Conservation (phyloP, 2,329 filamentous ascomycete species). For the Spiromastix sp. region DNA sequence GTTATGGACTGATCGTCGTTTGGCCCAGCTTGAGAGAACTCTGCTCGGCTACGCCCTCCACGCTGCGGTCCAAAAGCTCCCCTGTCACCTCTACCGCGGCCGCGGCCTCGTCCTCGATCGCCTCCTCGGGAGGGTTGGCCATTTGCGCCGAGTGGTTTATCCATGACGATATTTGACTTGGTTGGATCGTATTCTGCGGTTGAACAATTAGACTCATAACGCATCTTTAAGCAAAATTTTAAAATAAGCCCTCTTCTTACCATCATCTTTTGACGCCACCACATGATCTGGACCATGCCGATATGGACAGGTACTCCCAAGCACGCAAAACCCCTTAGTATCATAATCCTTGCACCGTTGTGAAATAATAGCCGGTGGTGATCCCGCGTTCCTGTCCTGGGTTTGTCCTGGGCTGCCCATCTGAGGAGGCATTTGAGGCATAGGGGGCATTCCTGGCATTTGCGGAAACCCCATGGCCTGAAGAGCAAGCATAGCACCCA, state of each 20-base stretch:
- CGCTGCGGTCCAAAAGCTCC: conserved; percentile 28
- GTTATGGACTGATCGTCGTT: conserved; percentile 44
- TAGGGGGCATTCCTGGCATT: conserved; percentile 36
- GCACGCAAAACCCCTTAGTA: conserved; percentile 47
- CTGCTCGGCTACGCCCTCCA: conserved; percentile 34
- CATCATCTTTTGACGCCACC: conserved; percentile 27
- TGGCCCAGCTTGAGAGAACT: conserved; percentile 44
- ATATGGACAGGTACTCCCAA: conserved; percentile 47
- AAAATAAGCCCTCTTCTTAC: conserved; percentile 15
- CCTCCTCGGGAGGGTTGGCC: conserved; percentile 14
- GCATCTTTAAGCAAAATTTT: neutral
- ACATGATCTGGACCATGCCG: conserved; percentile 42
- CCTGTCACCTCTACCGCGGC: conserved; percentile 33
- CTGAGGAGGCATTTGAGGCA: conserved; percentile 22
- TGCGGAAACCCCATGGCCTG: conserved; percentile 42
- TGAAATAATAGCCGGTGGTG: conserved; percentile 23
- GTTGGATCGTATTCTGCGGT: conserved; percentile 44
- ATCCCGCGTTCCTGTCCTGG: conserved; percentile 13
- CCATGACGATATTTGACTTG: conserved; percentile 34
- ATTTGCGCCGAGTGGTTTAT: conserved; percentile 12
- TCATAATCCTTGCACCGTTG: conserved; percentile 48
- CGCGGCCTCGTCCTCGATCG: conserved; percentile 18
- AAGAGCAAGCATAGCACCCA: conserved; percentile 44
- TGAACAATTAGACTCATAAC: neutral
- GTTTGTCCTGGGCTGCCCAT: conserved; percentile 10